Base-by-base conservation (phyloP, 1,284 basidiomycete genomes). In the Ceratobasidium sp. region DNA sequence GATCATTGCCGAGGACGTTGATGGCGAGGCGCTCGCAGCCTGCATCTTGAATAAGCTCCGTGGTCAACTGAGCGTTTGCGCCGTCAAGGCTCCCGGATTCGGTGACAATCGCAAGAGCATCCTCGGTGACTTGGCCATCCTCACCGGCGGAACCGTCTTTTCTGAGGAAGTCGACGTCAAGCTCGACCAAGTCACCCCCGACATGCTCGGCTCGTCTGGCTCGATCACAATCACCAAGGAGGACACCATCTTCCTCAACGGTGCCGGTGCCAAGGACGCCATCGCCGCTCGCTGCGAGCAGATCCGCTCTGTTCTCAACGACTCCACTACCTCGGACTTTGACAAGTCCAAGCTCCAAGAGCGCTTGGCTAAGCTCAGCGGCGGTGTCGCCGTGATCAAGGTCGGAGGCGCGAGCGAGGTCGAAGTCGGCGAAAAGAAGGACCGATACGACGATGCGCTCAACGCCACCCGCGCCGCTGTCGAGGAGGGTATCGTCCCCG, bases 391-490 rank as follows among this genome's bases (percentile, higher is more conserved):
- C 32, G 96, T 98, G 79, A 98, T 98, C 87, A 95, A 94, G 82
- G 96, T 98, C 74, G 96, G 96, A 71, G 96, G 96, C 50, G 84
- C 89, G 56, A 90, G 86, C 72, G 96, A 98, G 81, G 96, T 98
- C 70, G 96, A 98, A 82, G 96, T 98, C 73, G 87, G 96, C 17
- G 96, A 99, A 86, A 98, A 98, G 92, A 98, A 98, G 88, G 96
- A 98, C 80, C 86, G 96, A 62, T 98, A 97, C 79, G 96, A 99
- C 77, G 96, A 99, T 78, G 96, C 96, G 5, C 85, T 98, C 70
- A 97, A 97, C 80, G 95, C 95, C 20, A 98, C 96, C 4, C 92
- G 96, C 69, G 96, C 96, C 47, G 96, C 96, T 57, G 96, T 99
- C 58, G 96, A 98, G 82, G 94, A 98, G 80, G 96, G 96, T 78